Conservation (phyloP, 805 yeast species). For the Pichia deserticola region DNA sequence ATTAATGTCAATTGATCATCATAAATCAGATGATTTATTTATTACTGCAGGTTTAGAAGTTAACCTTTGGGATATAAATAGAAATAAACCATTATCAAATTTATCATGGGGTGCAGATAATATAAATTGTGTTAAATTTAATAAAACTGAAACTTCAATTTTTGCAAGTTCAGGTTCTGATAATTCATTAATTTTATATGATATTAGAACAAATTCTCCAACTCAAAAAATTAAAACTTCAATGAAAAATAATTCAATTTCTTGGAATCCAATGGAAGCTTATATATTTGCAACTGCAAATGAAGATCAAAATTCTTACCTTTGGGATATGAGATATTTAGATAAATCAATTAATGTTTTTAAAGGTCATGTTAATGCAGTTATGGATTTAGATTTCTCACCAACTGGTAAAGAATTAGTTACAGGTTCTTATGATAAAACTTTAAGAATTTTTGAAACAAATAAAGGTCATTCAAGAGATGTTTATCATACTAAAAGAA, state of each 20-base stretch:
- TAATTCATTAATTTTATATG: constrained; percentile 84
- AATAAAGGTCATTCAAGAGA: constrained; percentile 88
- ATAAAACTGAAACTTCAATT: constrained; percentile 81
- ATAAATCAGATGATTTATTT: constrained; percentile 61
- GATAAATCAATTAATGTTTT: constrained; percentile 71
- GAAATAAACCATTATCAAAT: constrained; percentile 70
- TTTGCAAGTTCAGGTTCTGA: constrained; percentile 88
- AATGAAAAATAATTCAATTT: constrained; percentile 74
- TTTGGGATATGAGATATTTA: constrained; percentile 95
- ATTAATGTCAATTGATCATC: constrained; percentile 82
- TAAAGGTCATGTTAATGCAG: constrained; percentile 95
- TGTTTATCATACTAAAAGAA: constrained; percentile 91
- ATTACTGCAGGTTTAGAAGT: constrained; percentile 90
- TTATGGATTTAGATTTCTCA: constrained; percentile 87
- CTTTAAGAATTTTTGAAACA: constrained; percentile 67
- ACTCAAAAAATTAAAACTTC: constrained; percentile 82
- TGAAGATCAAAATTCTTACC: constrained; percentile 91
- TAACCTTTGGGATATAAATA: constrained; percentile 83
- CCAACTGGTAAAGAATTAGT: constrained; percentile 97
- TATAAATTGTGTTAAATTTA: constrained; percentile 72
- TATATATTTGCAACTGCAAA: constrained; percentile 84
- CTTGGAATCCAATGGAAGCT: constrained; percentile 99
- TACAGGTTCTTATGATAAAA: constrained; percentile 91
- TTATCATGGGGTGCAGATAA: constrained; percentile 97
- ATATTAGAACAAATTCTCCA: constrained; percentile 83